Evolutionary conservation across 805 yeast genomes (phyloP), one percentile per base, ranked within the genome.

Genomic region (Pichia californica): DNA sequence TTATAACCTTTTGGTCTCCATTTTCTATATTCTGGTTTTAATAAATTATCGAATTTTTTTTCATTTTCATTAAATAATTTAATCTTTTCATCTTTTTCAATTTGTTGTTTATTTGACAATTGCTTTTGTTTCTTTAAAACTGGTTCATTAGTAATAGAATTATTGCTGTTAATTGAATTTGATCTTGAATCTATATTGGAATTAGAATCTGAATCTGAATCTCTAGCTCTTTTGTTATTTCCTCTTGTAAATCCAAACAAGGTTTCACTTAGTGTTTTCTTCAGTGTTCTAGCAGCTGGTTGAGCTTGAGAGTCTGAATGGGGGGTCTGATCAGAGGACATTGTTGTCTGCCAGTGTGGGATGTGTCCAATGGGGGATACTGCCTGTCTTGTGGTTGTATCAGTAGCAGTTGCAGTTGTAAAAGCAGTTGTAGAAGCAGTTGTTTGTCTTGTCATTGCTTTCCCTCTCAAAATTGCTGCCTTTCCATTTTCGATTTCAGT

Each of bases 1-100:
- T 69, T 70, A 66, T 66, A 88, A 2, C 96, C 96, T 27, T 65
- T 64, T 20, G 96, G 96, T 54, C 96, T 74, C 66, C 71, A 87
- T 64, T 79, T 83, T 46, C 89, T 71, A 56, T 76, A 76, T 49
- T 84, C 79, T 40, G 71, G 83, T 2, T 88, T 93, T 31, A 86
- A 64, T 48, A 68, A 74, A 3, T 63, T 79, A 55, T 85, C 93
- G 47, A 74, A 74, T 52, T 74, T 70, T 43, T 66, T 66, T 57
- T 88, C 96, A 25, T 67, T 62, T 38, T 67, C 70, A 10, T 38
- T 31, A 23, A 53, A 57, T 26, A 32, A 47, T 29, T 47, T 47
- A 35, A 64, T 34, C 13, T 36, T 43, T 18, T 40, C 37, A 19
- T 67, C 50, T 59, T 32, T 20, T 21, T 62, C 50, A 53, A 62